These are phyloP conservation scores for Phaeophleospora eucalypticola DNA, from an alignment of 2,329 filamentous ascomycete species.

Conservation along the genomic window DNA sequence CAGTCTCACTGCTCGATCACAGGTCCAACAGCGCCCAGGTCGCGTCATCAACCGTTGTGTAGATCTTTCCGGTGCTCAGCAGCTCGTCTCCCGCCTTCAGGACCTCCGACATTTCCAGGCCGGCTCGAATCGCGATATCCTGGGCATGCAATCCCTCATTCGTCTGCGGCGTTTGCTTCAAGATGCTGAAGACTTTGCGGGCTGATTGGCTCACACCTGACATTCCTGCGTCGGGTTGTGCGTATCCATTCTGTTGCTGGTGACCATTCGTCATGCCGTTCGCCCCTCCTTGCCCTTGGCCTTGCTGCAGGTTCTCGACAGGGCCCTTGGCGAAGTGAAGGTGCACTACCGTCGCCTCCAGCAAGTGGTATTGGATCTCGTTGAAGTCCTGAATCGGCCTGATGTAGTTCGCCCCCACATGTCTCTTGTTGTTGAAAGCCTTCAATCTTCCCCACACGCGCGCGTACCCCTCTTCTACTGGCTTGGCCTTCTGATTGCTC, in stretches of 20 bases:
- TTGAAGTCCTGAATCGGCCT: slow-evolving; percentile 79
- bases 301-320: slow-evolving; percentile 42
- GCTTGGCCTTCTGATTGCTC: slow-evolving; percentile 41
- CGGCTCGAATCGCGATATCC: slow-evolving; percentile 63
- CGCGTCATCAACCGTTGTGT: slow-evolving; percentile 86
- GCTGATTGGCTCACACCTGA: slow-evolving; percentile 49
- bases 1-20: slow-evolving; percentile 30
- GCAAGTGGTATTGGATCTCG: slow-evolving; percentile 86
- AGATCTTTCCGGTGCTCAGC: slow-evolving; percentile 68
- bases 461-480: slow-evolving; percentile 73
- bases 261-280: slow-evolving; percentile 27
- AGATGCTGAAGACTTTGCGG: slow-evolving; percentile 64
- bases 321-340: slow-evolving; percentile 74
- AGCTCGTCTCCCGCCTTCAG: slow-evolving; percentile 78
- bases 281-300: slow-evolving; percentile 32
- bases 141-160: slow-evolving; percentile 83
- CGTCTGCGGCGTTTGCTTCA: slow-evolving; percentile 64
- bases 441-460: slow-evolving; percentile 83
- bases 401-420: slow-evolving; percentile 76
- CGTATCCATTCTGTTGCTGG: slow-evolving; percentile 27
- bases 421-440: slow-evolving; percentile 75
- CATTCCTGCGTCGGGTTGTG: slow-evolving; percentile 33
- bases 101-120: slow-evolving; percentile 66
- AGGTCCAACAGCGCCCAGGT: slow-evolving; percentile 84
- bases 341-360: slow-evolving; percentile 87